Percentiles rank a stretch among this genome's conserved stretches.
Conservation (phyloP, 2,329 filamentous ascomycete genomes). For the Raffaelea albimanens region DNA sequence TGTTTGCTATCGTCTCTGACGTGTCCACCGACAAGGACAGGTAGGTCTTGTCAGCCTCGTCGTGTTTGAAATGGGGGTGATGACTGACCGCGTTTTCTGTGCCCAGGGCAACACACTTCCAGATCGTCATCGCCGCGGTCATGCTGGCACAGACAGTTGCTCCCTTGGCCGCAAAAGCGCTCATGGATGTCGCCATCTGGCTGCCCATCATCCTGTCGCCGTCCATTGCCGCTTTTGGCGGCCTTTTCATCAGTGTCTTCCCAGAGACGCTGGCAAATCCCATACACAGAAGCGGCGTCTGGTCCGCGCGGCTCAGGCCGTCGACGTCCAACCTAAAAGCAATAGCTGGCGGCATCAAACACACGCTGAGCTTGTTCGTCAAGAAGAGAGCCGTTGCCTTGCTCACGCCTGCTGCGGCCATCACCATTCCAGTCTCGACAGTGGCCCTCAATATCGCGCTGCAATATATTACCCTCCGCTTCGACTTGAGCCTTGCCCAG, state of each 20-base stretch:
- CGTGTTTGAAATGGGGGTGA: not conserved
- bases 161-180: conserved; percentile 2
- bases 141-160: conserved; percentile 3
- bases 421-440: conserved; percentile 1
- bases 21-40: not conserved
- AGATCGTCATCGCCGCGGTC: not conserved
- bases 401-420: not conserved
- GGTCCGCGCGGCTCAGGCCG: not conserved
- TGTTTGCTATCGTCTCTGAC: conserved; percentile 3
- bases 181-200: conserved; percentile 9
- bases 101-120: not conserved
- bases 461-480: not conserved
- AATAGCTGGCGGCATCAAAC: not conserved
- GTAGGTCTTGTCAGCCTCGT: not conserved
- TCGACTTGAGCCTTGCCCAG: not conserved
- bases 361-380: not conserved
- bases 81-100: not conserved
- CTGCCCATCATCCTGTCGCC: conserved; percentile 8
- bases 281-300: too few species aligned
- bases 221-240: conserved; percentile 1
- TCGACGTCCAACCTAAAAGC: too few species aligned
- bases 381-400: not conserved
- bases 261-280: conserved; percentile 4
- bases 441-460: not conserved
- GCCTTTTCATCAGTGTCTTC: conserved; percentile 1